Evolutionary conservation across 495 filamentous ascomycete species (phyloP), one percentile per base, ranked within the genome.

Genomic region (Hypomontagnella submonticulosa): DNA sequence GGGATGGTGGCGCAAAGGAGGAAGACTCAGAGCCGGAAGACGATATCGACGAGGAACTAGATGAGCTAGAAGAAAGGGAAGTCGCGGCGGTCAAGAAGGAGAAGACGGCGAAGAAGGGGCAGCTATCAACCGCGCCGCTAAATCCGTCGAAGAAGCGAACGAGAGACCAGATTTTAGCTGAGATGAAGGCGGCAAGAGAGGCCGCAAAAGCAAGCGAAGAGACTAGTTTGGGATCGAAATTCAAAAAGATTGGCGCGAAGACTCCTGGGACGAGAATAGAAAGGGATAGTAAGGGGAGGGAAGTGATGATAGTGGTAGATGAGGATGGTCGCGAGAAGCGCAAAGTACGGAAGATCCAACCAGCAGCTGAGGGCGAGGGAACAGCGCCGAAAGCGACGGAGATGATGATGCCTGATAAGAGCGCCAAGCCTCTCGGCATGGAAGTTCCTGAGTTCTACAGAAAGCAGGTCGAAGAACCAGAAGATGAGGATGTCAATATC

Each of bases 261-360:
- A 86, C 89, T 69, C 85, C 85, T 37, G 79, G 77, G 4, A 86
- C 88, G 0, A 87, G 90, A 71, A 86, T 96, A 61, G 92, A 96
- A 77, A 80, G 80, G 48, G 90, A 96, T 68, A 82, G 85, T 53
- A 86, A 87, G 56, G 89, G 93, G 4, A 80, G 92, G 47, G 92
- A 97, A 72, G 86, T 97, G 3, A 81, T 97, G 54, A 88, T 96
- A 58, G 90, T 92, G 12, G 86, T 91, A 6, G 93, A 96, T 72
- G 89, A 90, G 42, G 84, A 97, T 61, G 96, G 95, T 7, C 89
- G 92, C 43, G 90, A 91, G 60, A 95, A 96, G 74, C 84, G 91
- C 61, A 98, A 96, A 76, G 84, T 94, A 77, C 81, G 84, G 67
- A 89, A 83, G 72, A 70, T 75, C 30, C 81, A 81, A 53, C 53